A percentile compares a stretch with the other conserved stretches of the same genome.
These are phyloP conservation scores for Omphalea diandra DNA, from an alignment of 441 rosid species.

Conservation along the genomic window DNA sequence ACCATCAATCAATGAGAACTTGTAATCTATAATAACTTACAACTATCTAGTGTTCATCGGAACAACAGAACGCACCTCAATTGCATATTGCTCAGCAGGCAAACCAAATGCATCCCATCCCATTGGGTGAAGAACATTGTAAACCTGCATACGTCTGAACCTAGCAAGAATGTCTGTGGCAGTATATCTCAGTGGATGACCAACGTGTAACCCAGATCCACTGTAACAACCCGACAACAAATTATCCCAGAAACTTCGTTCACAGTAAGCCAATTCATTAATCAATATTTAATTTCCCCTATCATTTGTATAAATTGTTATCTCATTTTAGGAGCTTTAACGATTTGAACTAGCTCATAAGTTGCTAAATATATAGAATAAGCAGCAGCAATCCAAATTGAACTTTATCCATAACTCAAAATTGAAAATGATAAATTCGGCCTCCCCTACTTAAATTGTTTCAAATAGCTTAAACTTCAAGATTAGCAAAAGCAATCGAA, in stretches of 20 bases:
- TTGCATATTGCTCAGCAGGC: slow-evolving; percentile 98
- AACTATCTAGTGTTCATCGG: slow-evolving; percentile 10
- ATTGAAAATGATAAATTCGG: too few relatives aligned
- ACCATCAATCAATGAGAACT: slow-evolving; percentile 20
- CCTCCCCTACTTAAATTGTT: too few relatives aligned
- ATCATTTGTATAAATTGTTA: background rate
- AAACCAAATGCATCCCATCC: slow-evolving; percentile 99
- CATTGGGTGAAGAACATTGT: slow-evolving; percentile 93
- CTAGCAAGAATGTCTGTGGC: slow-evolving; percentile 93
- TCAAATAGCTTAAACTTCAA: too few relatives aligned
- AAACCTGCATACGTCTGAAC: slow-evolving; percentile 89
- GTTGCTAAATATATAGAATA: background rate
- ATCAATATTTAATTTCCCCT: background rate
- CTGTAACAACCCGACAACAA: slow-evolving; percentile 40
- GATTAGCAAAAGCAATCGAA: too few relatives aligned
- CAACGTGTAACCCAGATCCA: slow-evolving; percentile 98
- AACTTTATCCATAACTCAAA: background rate
- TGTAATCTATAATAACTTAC: slow-evolving; percentile 4
- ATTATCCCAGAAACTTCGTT: slow-evolving; percentile 11
- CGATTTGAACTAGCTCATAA: background rate
- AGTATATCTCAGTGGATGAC: slow-evolving; percentile 95
- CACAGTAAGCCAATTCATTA: slow-evolving; percentile 10
- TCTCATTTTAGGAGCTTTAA: background rate
- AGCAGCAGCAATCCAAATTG: background rate
- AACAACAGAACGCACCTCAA: slow-evolving; percentile 49